Evolutionary conservation across 257 asterid species (phyloP), one percentile per base, ranked within the genome.

Genomic region (Solanum corneliomulleri): DNA sequence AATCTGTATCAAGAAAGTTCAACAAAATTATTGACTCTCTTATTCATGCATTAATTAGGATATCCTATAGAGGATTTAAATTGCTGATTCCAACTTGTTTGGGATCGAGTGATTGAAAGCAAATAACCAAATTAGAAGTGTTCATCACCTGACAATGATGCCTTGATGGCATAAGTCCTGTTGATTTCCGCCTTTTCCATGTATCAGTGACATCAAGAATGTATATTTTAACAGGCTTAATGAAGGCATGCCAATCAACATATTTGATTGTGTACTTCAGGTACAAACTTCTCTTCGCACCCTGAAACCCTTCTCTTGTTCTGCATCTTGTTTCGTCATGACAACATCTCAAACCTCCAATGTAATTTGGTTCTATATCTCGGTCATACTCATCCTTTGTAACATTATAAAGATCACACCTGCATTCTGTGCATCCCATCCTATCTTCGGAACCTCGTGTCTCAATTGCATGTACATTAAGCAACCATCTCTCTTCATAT

Each of bases 381-480:
- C 12, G 41, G 85, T 90, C 94, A 87, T 87, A n/a, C 81, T 83
- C 89, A 77, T 91, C 94, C 68, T 71, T 60, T 2, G 97, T 95
- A 10, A 89, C 88, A 84, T 96, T 94, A 89, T 95, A 96, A 25
- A 96, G 91, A 89, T 93, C 95, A 82, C 98, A 94, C 88, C 92
- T 89, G 86, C 98, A 96, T 87, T 96, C 99, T 4, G 92, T 93
- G 92, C 99, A 96, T 15, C 98, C 98, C 86, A 89, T 41, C 91
- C 87, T 90, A 84, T 96, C 95, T 20, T 78, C 93, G 14, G 91
- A 96, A 52, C 96, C 98, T 15, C 98, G 91, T 7, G 97, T 95
- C 88, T 96, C 99, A 52, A 96, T 96, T 9, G 96, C 98, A 20
- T 96, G 99, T 42, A 96, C 94, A 84, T 94, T 94, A 62, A 95